Percentiles rank a stretch among this genome's conserved stretches.
Conservation (phyloP, 148 eudicot species). For the Talinum fruticosum region DNA sequence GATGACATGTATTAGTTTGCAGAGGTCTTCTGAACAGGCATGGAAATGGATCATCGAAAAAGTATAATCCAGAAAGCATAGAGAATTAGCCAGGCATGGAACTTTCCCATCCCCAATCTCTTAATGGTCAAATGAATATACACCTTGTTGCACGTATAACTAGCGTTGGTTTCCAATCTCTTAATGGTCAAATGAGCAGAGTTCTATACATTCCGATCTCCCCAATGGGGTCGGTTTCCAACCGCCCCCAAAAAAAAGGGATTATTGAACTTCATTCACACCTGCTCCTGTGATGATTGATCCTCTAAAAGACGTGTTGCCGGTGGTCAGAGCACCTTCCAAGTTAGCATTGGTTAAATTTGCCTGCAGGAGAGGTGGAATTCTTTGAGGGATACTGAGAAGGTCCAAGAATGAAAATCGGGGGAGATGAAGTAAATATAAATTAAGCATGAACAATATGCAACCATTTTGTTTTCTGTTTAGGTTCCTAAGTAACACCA, state of each 20-base stretch:
- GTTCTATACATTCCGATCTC: too few species aligned
- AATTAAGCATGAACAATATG: background rate
- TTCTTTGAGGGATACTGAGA: background rate
- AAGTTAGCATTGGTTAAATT: constrained; percentile 88
- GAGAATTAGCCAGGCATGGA: background rate
- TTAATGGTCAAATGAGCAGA: background rate
- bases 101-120: background rate
- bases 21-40: background rate
- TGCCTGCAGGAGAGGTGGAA: constrained; percentile 38
- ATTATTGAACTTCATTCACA: constrained; percentile 13
- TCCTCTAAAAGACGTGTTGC: constrained; percentile 91
- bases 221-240: too few species aligned
- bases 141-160: too few species aligned
- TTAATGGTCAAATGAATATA: background rate
- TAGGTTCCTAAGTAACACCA: background rate
- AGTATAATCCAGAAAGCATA: background rate
- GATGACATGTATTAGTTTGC: background rate
- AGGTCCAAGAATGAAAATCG: background rate
- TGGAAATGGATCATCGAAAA: background rate
- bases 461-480: background rate
- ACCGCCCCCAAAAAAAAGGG: background rate
- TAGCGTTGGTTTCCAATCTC: too few species aligned
- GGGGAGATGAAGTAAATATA: too few species aligned
- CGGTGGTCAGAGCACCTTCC: constrained; percentile 87
- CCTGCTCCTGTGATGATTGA: constrained; percentile 90